Conservation (phyloP, 2,329 filamentous ascomycete species). For the Lecanicillium sp. region DNA sequence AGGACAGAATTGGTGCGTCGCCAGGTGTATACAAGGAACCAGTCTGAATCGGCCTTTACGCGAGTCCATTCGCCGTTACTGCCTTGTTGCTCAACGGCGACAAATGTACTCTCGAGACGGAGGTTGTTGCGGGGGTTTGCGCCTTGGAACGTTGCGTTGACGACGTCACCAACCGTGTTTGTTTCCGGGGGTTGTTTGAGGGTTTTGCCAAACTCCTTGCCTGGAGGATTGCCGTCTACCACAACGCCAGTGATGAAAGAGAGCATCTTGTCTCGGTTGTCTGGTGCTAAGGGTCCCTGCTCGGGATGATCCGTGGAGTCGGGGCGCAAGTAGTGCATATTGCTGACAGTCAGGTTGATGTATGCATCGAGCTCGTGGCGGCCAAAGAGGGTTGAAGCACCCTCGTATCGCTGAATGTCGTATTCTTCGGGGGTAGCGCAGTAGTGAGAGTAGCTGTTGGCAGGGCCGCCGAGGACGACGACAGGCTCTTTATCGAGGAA, state of each 20-base stretch:
- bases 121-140: conserved; percentile 90
- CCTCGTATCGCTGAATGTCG: conserved; percentile 80
- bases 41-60: conserved; percentile 69
- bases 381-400: conserved; percentile 82
- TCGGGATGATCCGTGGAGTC: conserved; percentile 30
- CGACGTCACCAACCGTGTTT: conserved; percentile 52
- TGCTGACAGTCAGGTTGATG: conserved; percentile 73
- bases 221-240: conserved; percentile 57
- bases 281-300: conserved; percentile 59
- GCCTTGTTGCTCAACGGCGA: conserved; percentile 59
- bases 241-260: conserved; percentile 76
- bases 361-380: conserved; percentile 76
- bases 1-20: conserved; percentile 58
- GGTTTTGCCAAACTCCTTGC: conserved; percentile 63
- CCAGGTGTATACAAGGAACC: conserved; percentile 79
- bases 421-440: conserved; percentile 75
- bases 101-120: conserved; percentile 67
- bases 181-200: conserved; percentile 40
- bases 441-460: conserved; percentile 86
- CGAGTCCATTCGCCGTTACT: conserved; percentile 47
- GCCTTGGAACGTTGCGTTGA: conserved; percentile 66
- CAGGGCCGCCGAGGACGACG: conserved; percentile 82
- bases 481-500: conserved; percentile 48
- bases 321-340: conserved; percentile 29
- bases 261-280: conserved; percentile 68